These are phyloP conservation scores for Phoma herbarum DNA, from an alignment of 2,329 filamentous ascomycete species.

Conservation along the genomic window DNA sequence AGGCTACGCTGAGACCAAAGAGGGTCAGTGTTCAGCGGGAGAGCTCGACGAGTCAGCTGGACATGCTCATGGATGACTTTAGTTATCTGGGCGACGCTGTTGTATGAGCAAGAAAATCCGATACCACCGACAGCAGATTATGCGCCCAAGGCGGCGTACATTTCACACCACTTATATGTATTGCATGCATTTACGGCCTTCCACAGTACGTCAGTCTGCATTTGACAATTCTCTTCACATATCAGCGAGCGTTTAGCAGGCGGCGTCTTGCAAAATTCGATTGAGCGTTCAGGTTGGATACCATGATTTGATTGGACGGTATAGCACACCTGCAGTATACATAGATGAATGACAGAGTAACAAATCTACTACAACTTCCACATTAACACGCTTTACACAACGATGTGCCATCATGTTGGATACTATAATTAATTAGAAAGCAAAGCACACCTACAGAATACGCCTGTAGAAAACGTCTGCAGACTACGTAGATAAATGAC, in stretches of 20 bases:
- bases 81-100: constrained; percentile 45
- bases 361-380: neutral
- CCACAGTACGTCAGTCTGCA: neutral
- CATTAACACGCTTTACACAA: no score
- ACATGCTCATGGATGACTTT: constrained; percentile 46
- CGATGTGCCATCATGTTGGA: no score
- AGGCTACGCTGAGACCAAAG: constrained; percentile 21
- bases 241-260: constrained; percentile 4
- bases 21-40: constrained; percentile 31
- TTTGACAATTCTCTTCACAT: neutral
- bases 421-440: no score
- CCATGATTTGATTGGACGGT: neutral
- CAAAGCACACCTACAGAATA: no score
- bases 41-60: constrained; percentile 36
- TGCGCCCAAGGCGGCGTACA: neutral
- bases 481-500: no score
- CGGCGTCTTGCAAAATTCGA: neutral
- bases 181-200: neutral
- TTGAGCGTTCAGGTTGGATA: constrained; percentile 13
- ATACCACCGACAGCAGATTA: neutral
- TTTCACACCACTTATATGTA: constrained; percentile 12
- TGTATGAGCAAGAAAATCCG: constrained; percentile 17
- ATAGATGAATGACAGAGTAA: neutral
- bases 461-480: no score
- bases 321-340: neutral